These are phyloP conservation scores for Solanum paucissectum DNA, from an alignment of 257 asterid species.

Conservation along the genomic window DNA sequence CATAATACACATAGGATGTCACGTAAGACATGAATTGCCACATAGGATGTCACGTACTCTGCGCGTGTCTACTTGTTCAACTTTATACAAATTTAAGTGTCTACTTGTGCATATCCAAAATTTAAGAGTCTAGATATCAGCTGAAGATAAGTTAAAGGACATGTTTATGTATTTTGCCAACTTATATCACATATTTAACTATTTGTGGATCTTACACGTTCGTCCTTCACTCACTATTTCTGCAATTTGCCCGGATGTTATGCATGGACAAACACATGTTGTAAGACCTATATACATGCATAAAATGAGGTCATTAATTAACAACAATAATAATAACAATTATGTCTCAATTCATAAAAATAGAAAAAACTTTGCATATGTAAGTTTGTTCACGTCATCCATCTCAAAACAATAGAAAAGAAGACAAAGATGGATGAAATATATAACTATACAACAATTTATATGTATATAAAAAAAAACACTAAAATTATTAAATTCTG, in stretches of 20 bases:
- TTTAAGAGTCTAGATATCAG: background rate
- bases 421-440: background rate
- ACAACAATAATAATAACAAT: background rate
- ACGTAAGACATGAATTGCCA: background rate
- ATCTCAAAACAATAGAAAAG: background rate
- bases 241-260: constrained; percentile 13
- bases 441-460: too few relatives aligned
- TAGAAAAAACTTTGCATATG: background rate
- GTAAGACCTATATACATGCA: background rate
- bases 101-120: background rate
- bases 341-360: background rate
- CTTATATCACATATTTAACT: background rate
- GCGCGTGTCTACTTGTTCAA: too few relatives aligned
- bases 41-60: background rate
- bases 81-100: background rate
- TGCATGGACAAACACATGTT: constrained; percentile 19
- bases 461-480: background rate
- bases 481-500: background rate
- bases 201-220: constrained; percentile 13
- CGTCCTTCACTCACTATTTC: constrained; percentile 22
- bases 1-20: background rate
- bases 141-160: too few relatives aligned
- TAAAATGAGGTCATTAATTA: background rate
- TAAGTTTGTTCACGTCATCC: background rate
- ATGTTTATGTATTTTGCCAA: background rate